Conservation (phyloP, 2,329 filamentous ascomycete genomes). For the Cytospora piceicola region DNA sequence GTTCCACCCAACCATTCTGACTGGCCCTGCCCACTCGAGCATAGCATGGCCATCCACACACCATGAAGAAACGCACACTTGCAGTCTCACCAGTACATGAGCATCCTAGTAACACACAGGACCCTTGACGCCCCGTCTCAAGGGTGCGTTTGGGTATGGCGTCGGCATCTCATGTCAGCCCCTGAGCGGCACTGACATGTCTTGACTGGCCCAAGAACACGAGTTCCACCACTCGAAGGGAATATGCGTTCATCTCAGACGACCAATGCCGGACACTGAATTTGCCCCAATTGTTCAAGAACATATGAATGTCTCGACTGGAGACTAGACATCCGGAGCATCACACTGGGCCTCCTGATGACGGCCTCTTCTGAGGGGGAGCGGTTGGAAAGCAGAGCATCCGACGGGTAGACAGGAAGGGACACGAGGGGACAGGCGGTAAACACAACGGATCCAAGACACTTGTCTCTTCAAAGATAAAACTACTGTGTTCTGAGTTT, state of each 20-base stretch:
- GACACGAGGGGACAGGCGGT: slow-evolving; percentile 27
- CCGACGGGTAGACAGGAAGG: slow-evolving; percentile 15
- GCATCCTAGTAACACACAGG: slow-evolving; percentile 22
- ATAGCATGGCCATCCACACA: slow-evolving; percentile 23
- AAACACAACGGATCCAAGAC: slow-evolving; percentile 32
- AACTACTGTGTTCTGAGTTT: slow-evolving; percentile 21
- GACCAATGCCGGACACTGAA: slow-evolving; percentile 21
- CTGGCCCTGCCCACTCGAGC: slow-evolving; percentile 20
- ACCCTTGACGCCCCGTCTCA: slow-evolving; percentile 22
- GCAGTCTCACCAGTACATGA: slow-evolving; percentile 29
- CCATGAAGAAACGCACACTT: slow-evolving; percentile 28
- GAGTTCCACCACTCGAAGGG: slow-evolving; percentile 21
- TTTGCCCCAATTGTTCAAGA: slow-evolving; percentile 14
- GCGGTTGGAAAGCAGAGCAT: slow-evolving; percentile 28
- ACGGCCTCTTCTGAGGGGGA: slow-evolving; percentile 3
- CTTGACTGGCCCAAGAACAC: slow-evolving; percentile 7
- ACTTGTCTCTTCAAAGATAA: slow-evolving; percentile 20
- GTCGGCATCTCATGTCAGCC: slow-evolving; percentile 18
- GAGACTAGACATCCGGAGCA: slow-evolving; percentile 11
- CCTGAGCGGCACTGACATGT: slow-evolving; percentile 13
- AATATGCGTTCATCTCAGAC: slow-evolving; percentile 4
- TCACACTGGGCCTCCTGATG: background rate
- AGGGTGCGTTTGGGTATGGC: slow-evolving; percentile 28
- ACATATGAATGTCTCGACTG: slow-evolving; percentile 8
- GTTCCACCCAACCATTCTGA: slow-evolving; percentile 27